Percentiles rank a stretch among this genome's conserved stretches.
These are phyloP conservation scores for Thozetella sp. DNA, from an alignment of 495 filamentous ascomycete species.

Conservation along the genomic window DNA sequence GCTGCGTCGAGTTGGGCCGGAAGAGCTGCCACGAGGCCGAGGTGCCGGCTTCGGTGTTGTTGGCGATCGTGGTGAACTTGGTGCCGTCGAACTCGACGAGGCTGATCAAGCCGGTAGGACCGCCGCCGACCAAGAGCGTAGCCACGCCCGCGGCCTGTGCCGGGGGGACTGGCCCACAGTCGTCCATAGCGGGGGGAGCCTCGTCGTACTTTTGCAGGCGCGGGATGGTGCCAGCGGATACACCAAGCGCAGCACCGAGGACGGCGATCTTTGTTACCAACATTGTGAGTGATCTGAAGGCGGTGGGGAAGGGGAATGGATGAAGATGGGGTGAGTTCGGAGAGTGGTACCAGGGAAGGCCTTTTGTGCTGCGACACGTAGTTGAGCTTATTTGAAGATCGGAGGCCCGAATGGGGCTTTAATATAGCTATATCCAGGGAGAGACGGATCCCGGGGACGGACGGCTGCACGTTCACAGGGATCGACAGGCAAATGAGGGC, in stretches of 20 bases:
- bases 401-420: no score
- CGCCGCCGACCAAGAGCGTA: slow-evolving; percentile 24
- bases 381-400: no score
- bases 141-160: slow-evolving; percentile 1
- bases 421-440: no score
- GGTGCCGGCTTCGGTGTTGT: slow-evolving; percentile 20
- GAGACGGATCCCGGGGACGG: neutral
- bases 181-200: neutral
- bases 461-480: neutral
- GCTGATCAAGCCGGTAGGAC: slow-evolving; percentile 22
- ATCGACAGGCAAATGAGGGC: neutral
- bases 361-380: no score
- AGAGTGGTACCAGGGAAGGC: neutral
- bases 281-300: neutral
- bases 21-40: slow-evolving; percentile 31
- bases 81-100: slow-evolving; percentile 24
- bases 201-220: neutral
- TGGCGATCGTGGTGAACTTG: slow-evolving; percentile 24
- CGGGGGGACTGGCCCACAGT: neutral
- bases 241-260: neutral
- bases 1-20: slow-evolving; percentile 15
- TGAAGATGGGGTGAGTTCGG: neutral
- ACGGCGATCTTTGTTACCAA: neutral
- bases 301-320: neutral
- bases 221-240: neutral